Percentiles rank a stretch among this genome's conserved stretches.
Conservation (phyloP, 306 rosid species). For the Lathyrus oleraceus region DNA sequence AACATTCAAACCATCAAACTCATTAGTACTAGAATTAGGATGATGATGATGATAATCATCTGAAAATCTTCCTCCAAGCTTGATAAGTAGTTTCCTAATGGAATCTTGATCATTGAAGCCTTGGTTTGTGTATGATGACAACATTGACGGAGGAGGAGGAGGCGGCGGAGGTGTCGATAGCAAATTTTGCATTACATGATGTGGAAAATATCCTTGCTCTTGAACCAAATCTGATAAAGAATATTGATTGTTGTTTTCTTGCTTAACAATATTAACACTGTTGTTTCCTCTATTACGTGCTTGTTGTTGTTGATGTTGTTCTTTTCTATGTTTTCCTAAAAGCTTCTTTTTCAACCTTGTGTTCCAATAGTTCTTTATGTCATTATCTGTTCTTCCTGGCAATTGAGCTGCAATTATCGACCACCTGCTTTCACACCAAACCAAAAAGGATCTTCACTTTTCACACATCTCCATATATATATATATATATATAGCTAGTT, state of each 20-base stretch:
- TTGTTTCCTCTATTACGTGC: constrained; percentile 45
- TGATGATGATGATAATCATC: constrained; percentile 36
- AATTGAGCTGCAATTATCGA: constrained; percentile 94
- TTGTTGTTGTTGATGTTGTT: constrained; percentile 38
- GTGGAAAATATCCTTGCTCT: constrained; percentile 56
- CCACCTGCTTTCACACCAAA: constrained; percentile 55
- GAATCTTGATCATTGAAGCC: constrained; percentile 57
- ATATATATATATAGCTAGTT: not conserved
- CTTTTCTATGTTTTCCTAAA: constrained; percentile 75
- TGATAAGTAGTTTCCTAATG: constrained; percentile 62
- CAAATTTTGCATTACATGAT: constrained; percentile 48
- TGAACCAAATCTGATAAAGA: constrained; percentile 37
- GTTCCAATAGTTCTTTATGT: constrained; percentile 97
- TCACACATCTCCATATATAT: not conserved
- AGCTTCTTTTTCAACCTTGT: constrained; percentile 90
- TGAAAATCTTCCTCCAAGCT: constrained; percentile 70
- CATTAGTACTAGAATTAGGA: constrained; percentile 27
- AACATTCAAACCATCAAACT: constrained; percentile 36
- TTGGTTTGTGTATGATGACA: constrained; percentile 38
- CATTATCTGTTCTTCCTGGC: constrained; percentile 92
- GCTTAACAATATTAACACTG: constrained; percentile 35
- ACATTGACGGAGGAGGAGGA: constrained; percentile 22
- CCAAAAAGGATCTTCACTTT: constrained; percentile 1
- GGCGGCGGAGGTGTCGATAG: constrained; percentile 34
- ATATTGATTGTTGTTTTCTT: constrained; percentile 31